A percentile compares a stretch with the other conserved stretches of the same genome.
Evolutionary conservation across 2,329 filamentous ascomycete genomes (phyloP).

Genomic region (Exophiala viscosa): DNA sequence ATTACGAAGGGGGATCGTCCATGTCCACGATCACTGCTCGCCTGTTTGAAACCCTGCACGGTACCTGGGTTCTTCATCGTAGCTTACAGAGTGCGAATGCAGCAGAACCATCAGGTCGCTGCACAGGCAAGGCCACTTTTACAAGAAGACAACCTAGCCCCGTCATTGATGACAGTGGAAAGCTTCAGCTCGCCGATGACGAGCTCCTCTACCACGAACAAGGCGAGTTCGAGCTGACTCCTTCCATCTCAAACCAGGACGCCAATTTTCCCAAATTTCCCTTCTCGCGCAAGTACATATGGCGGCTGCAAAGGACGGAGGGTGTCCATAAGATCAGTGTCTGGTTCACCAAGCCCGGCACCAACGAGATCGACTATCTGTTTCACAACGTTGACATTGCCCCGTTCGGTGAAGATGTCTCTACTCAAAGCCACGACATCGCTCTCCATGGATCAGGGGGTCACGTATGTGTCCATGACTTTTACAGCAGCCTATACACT

Average conservation of each 20-base stretch:
- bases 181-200: conserved; percentile 27
- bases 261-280: conserved; percentile 26
- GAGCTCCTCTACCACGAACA: conserved; percentile 42
- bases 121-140: conserved; percentile 41
- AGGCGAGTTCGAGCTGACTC: conserved; percentile 37
- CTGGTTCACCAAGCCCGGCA: conserved; percentile 43
- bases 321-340: conserved; percentile 35
- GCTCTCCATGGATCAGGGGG: conserved; percentile 39
- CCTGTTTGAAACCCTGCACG: conserved; percentile 24
- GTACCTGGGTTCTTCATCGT: conserved; percentile 37
- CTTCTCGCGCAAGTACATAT: conserved; percentile 43
- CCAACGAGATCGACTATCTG: conserved; percentile 40
- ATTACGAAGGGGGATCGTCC: background rate
- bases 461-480: conserved; percentile 46
- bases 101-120: conserved; percentile 40
- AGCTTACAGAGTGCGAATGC: conserved; percentile 41
- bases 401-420: conserved; percentile 17
- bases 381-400: conserved; percentile 41
- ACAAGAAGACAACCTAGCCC: conserved; percentile 28
- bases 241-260: conserved; percentile 32
- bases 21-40: conserved; percentile 1
- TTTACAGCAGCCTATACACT: conserved; percentile 44
- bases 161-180: conserved; percentile 23
- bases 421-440: conserved; percentile 9
- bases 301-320: conserved; percentile 34